phyloP scores from a whole-genome alignment of 2,329 filamentous ascomycete species.

The Bipolaris sorokiniana region DNA sequence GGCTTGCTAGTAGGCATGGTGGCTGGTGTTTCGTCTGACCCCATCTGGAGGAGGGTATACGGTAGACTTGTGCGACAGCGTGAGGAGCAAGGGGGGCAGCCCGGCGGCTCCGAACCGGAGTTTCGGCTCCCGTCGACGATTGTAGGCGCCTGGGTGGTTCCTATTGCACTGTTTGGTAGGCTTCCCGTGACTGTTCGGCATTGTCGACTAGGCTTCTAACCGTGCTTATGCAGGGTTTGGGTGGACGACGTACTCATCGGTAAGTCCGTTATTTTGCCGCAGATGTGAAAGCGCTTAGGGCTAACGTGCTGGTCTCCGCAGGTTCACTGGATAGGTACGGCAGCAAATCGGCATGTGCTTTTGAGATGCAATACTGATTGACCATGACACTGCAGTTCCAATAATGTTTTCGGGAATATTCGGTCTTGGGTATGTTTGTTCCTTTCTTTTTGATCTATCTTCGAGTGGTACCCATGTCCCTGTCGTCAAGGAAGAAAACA shows the following conservation, averaged over 20 bases:
- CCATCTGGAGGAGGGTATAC: conserved; percentile 70
- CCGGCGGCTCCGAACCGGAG: conserved; percentile 77
- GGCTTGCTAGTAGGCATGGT: conserved; percentile 70
- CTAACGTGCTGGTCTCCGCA: conserved; percentile 42
- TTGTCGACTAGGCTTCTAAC: conserved; percentile 37
- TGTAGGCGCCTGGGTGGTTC: conserved; percentile 75
- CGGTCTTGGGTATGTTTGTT: conserved; percentile 50
- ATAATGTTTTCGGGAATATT: conserved; percentile 58
- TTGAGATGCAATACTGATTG: conserved; percentile 40
- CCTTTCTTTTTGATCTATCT: conserved; percentile 10
- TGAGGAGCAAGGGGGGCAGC: conserved; percentile 57
- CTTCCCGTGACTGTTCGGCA: conserved; percentile 29
- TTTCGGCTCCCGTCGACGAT: conserved; percentile 76
- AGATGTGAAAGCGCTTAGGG: conserved; percentile 49
- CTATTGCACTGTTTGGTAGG: conserved; percentile 78
- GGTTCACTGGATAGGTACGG: conserved; percentile 59
- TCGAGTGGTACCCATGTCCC: conserved; percentile 20
- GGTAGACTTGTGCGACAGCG: conserved; percentile 62
- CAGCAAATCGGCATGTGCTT: conserved; percentile 23
- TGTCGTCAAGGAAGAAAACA: conserved; percentile 7
- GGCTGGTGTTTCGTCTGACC: conserved; percentile 65
- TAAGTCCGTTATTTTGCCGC: conserved; percentile 69
- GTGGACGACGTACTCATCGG: conserved; percentile 76
- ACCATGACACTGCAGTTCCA: conserved; percentile 51
- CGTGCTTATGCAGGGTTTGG: conserved; percentile 65